These are phyloP conservation scores for Bipolaris oryzae DNA, from an alignment of 2,329 filamentous ascomycete species.

Conservation along the genomic window DNA sequence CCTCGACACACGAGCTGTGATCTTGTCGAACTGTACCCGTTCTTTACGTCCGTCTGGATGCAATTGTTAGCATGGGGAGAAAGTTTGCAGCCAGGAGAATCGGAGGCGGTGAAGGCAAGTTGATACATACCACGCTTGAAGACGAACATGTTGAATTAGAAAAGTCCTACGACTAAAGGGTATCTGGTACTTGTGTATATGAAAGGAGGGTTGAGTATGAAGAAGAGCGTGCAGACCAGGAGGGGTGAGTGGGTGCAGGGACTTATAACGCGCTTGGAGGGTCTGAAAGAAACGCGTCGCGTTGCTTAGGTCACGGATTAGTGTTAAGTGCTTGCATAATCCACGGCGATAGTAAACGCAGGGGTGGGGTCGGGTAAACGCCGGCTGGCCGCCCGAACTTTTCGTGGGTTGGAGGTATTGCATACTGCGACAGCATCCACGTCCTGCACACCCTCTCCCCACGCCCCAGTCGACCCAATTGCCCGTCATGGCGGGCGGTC, in stretches of 20 bases:
- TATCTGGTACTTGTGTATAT: conserved; percentile 39
- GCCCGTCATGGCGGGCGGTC: conserved; percentile 77
- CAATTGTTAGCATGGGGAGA: conserved; percentile 32
- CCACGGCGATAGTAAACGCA: conserved; percentile 4
- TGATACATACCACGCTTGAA: conserved; percentile 51
- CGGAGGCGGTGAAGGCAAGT: conserved; percentile 13
- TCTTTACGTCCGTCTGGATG: conserved; percentile 93
- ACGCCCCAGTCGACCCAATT: conserved; percentile 16
- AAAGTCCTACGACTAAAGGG: conserved; percentile 23
- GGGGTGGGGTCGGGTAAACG: conserved; percentile 23
- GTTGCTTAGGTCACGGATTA: conserved; percentile 23
- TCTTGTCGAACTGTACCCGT: conserved; percentile 99
- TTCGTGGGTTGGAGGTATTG: conserved; percentile 22
- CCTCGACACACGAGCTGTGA: conserved; percentile 96
- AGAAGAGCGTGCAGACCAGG: conserved; percentile 29
- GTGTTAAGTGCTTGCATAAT: conserved; percentile 32
- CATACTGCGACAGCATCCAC: conserved; percentile 13
- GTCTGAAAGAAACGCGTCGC: conserved; percentile 22
- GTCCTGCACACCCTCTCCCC: conserved; percentile 8
- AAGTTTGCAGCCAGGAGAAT: conserved; percentile 25
- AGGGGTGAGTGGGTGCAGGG: conserved; percentile 19
- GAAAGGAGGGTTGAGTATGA: conserved; percentile 26
- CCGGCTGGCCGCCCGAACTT: conserved; percentile 33
- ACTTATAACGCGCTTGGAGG: conserved; percentile 39
- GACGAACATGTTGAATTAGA: conserved; percentile 48